Conservation (phyloP, 73 alveolate genomes). For the Paramecium biaurelia region DNA sequence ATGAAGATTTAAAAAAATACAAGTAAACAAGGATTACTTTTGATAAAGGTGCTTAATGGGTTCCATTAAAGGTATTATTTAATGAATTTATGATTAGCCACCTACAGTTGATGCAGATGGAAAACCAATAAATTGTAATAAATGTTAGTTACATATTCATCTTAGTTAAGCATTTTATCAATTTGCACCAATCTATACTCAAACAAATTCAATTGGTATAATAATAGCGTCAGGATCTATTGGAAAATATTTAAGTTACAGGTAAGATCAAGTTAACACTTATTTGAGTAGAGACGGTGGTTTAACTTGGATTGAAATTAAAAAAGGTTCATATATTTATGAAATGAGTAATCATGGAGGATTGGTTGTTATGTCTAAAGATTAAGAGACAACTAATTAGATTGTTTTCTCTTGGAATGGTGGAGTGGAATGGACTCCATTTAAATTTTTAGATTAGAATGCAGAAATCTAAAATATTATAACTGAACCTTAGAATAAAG, state of each 20-base stretch:
- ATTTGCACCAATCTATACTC: constrained; percentile 80
- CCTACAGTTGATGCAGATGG: constrained; percentile 77
- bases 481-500: constrained; percentile 81
- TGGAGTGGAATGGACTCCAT: constrained; percentile 73
- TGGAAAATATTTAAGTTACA: constrained; percentile 78
- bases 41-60: constrained; percentile 97
- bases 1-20: constrained; percentile 54
- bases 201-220: constrained; percentile 78
- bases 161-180: constrained; percentile 68
- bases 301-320: constrained; percentile 84
- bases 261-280: constrained; percentile 79
- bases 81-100: constrained; percentile 1
- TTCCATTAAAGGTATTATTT: constrained; percentile 47
- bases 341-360: constrained; percentile 99
- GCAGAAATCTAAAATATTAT: constrained; percentile 79
- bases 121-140: constrained; percentile 67
- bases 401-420: constrained; percentile 79
- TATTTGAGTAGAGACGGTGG: constrained; percentile 96
- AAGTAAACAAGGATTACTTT: constrained; percentile 84
- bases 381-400: constrained; percentile 76
- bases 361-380: constrained; percentile 89
- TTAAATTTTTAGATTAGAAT: constrained; percentile 65
- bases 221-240: constrained; percentile 88
- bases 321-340: constrained; percentile 83
- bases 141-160: constrained; percentile 85